Evolutionary conservation across 306 rosid species (phyloP).

Genomic region (Cucurbita moschata): DNA sequence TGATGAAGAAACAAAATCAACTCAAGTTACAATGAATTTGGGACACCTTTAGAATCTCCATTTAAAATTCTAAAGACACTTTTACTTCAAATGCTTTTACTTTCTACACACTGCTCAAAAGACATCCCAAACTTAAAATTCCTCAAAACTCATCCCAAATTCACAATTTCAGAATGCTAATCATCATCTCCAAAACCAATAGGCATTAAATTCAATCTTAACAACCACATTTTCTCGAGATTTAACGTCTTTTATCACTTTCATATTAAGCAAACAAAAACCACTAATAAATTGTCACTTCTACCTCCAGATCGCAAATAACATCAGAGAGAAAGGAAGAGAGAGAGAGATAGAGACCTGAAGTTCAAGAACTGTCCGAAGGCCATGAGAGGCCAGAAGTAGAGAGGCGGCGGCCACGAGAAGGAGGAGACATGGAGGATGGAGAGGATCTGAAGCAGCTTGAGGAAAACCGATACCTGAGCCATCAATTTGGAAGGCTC

Average conservation of each 20-base stretch:
- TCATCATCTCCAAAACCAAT: background rate
- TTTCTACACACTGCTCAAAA: background rate
- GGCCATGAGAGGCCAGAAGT: constrained; percentile 66
- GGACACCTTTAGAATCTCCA: background rate
- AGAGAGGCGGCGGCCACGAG: constrained; percentile 69
- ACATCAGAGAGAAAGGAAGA: background rate
- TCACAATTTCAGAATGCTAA: background rate
- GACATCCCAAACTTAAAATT: background rate
- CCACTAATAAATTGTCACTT: background rate
- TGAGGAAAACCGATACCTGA: constrained; percentile 35
- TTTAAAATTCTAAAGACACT: background rate
- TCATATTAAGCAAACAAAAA: background rate
- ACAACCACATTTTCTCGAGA: background rate
- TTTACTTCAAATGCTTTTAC: background rate
- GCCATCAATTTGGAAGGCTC: constrained; percentile 77
- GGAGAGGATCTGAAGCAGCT: constrained; percentile 59
- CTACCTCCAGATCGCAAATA: background rate
- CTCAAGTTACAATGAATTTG: background rate
- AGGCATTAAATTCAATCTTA: background rate
- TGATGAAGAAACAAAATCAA: background rate
- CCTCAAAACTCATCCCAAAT: background rate
- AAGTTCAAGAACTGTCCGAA: constrained; percentile 82
- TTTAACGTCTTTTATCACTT: background rate
- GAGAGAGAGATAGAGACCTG: constrained; percentile 22
- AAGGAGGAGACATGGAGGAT: constrained; percentile 48